Evolutionary conservation across 208 protist species (phyloP).

Genomic region (Blastocrithidia nonstop): DNA sequence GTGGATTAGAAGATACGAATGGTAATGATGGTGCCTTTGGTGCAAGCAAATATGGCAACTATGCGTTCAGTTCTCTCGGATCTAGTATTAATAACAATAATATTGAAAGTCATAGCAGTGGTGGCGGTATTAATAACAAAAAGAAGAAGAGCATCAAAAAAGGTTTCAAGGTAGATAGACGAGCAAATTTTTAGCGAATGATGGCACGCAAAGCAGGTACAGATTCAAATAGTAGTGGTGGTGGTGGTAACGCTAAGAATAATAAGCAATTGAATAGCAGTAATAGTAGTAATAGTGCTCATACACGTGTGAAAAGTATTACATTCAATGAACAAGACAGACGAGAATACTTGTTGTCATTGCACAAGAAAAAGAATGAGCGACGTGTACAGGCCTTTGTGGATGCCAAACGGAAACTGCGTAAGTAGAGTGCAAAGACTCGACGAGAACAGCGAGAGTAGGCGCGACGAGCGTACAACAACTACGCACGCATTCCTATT

Average conservation of each 20-base stretch:
- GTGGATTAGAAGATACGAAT: too few species aligned
- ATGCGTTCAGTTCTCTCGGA: too few species aligned
- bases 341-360: slow-evolving; percentile 50
- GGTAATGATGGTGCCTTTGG: too few species aligned
- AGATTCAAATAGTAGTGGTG: neutral
- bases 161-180: slow-evolving; percentile 77
- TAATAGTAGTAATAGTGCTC: neutral
- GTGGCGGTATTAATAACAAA: slow-evolving; percentile 6
- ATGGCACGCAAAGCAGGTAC: slow-evolving; percentile 16
- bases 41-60: too few species aligned
- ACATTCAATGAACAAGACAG: slow-evolving; percentile 45
- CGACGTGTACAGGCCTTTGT: slow-evolving; percentile 76
- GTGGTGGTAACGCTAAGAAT: too few species aligned
- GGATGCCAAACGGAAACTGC: slow-evolving; percentile 53
- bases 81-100: too few species aligned
- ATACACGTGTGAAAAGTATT: slow-evolving; percentile 25
- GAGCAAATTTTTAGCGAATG: slow-evolving; percentile 54
- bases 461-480: slow-evolving; percentile 72
- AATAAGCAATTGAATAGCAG: too few species aligned
- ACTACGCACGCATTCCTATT: slow-evolving; percentile 71
- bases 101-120: slow-evolving; percentile 20
- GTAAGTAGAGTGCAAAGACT: slow-evolving; percentile 39
- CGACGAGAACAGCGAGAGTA: slow-evolving; percentile 69
- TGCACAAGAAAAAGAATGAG: slow-evolving; percentile 82
- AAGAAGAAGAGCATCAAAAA: slow-evolving; percentile 65